Conservation (phyloP, 2,329 filamentous ascomycete genomes). For the Colletotrichum higginsianum region DNA sequence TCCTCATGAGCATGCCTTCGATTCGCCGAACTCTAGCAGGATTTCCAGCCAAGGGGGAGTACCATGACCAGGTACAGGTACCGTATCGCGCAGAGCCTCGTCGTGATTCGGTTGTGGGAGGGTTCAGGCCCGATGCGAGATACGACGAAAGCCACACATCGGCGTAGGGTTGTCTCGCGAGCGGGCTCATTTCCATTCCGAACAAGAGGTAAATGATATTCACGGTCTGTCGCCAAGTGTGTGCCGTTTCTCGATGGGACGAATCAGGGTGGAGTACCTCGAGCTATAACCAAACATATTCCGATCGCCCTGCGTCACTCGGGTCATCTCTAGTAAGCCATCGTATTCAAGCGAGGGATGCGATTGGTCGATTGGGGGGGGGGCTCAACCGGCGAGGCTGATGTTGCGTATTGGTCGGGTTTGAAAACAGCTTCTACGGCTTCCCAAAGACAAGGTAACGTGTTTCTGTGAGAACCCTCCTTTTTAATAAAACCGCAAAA, state of each 20-base stretch:
- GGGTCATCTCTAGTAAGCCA: slow-evolving; percentile 27
- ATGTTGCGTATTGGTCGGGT: slow-evolving; percentile 45
- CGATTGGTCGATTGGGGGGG: slow-evolving; percentile 19
- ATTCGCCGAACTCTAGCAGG: not conserved
- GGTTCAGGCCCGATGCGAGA: slow-evolving; percentile 8
- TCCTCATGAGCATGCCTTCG: not conserved
- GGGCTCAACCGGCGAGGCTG: slow-evolving; percentile 6
- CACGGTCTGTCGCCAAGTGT: not conserved
- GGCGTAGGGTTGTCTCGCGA: not conserved
- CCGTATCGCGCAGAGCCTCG: not conserved
- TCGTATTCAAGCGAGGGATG: slow-evolving; percentile 33
- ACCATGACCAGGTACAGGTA: not conserved
- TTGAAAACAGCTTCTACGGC: not conserved
- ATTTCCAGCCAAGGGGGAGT: too few species aligned
- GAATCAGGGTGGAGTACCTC: not conserved
- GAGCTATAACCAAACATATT: not conserved
- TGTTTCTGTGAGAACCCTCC: not conserved
- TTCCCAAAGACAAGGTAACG: not conserved
- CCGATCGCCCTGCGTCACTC: slow-evolving; percentile 1
- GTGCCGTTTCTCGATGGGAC: not conserved
- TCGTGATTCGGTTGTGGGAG: not conserved
- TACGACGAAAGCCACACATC: slow-evolving; percentile 7
- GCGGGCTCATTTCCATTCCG: not conserved
- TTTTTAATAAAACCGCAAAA: not conserved
- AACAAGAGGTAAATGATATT: not conserved